Base-by-base conservation (phyloP, 148 eudicot species). In the Cornus controversa region DNA sequence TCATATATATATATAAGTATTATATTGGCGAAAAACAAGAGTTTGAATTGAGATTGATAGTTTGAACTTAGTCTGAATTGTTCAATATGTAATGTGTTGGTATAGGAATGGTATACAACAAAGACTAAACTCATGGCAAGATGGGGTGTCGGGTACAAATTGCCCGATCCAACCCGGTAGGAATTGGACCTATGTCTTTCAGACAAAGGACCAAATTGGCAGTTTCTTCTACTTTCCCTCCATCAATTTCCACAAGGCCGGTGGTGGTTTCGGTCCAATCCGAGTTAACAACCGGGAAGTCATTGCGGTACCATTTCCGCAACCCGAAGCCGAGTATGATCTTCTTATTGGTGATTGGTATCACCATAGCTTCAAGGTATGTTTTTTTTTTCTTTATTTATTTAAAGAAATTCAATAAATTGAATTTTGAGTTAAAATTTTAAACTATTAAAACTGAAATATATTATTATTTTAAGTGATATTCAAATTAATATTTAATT, bases 71-170 rank as follows among this genome's bases (percentile, higher is more conserved):
- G 4, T 5, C 34, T 2, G 1, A 31, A 31, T 31, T 31, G 34
- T 31, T 0, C 34, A 31, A 0, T 31, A 31, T 31, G 34, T 31
- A 5, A 5, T 31, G 1, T 31, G 34, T 31, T 54, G 76, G 65
- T 57, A 25, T 45, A 84, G 87, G 89, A 82, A 84, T 75, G 89
- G 87, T 4, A 86, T 86, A 66, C 89, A 86, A 77, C 89, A 86
- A 77, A 84, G 89, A 65, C 67, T 81, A 20, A 81, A 86, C 67
- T 84, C 89, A 77, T 84, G 89, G 89, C 81, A 86, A 77, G 89
- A 86, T 67, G 89, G 89, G 53, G 89, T 86, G 2, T 86, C 87
- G 3, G 86, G 89, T 6, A 86, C 86, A 20, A 86, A 86, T 34
- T 86, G 89, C 53, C 83, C 85, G 26, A 84, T 86, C 70, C 53